Percentiles rank a stretch among this genome's conserved stretches.
Conservation (phyloP, 139 green algal species). For the Chlamydomonas asymmetrica region DNA sequence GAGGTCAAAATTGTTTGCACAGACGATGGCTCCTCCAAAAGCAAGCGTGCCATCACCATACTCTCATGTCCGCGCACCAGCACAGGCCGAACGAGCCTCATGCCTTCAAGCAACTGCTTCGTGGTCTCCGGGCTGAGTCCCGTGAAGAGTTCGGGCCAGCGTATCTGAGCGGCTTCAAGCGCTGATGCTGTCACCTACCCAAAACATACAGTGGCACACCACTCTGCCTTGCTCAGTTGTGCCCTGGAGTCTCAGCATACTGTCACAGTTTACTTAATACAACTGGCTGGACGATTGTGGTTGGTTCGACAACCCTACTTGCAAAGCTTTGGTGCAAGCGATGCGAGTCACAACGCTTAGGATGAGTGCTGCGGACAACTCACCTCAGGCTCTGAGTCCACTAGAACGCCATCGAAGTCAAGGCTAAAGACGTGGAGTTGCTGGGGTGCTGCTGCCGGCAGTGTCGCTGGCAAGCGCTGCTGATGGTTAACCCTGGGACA, state of each 20-base stretch:
- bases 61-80: constrained; percentile 66
- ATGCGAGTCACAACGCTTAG: too few species aligned
- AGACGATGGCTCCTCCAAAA: constrained; percentile 44
- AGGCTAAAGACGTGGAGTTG: constrained; percentile 75
- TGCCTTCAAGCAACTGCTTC: constrained; percentile 28
- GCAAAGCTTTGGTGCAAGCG: too few species aligned
- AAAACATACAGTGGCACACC: neutral
- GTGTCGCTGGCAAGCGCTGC: too few species aligned
- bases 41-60: constrained; percentile 65
- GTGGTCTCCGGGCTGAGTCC: neutral
- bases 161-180: constrained; percentile 30
- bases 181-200: constrained; percentile 48
- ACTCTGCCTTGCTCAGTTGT: neutral
- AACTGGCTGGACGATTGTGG: neutral
- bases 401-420: constrained; percentile 77
- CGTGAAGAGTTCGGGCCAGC: constrained; percentile 54
- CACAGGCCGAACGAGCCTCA: constrained; percentile 52
- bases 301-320: neutral
- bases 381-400: constrained; percentile 70
- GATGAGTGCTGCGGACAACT: neutral
- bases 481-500: too few species aligned
- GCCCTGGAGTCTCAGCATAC: too few species aligned
- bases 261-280: too few species aligned
- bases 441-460: too few species aligned
- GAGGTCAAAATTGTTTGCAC: too few species aligned